Evolutionary conservation across 2,329 filamentous ascomycete genomes (phyloP), one percentile per base, ranked within the genome.

Genomic region (Trichoderma guizhouense): DNA sequence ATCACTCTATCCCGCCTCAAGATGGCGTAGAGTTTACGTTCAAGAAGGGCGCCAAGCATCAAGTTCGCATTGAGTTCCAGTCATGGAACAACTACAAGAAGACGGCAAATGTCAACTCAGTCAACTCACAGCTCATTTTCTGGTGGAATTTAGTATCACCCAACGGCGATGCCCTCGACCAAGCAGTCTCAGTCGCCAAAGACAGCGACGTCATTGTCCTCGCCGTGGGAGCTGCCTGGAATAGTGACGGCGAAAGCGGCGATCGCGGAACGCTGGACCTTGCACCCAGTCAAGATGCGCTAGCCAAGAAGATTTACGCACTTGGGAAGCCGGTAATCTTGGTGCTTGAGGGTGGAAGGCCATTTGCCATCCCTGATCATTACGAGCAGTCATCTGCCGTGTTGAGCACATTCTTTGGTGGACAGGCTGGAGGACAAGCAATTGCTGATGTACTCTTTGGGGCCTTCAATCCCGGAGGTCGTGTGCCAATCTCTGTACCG

Each of bases 51-150:
- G 60, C 71, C 3, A 69, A 47, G 7, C 34, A 72, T 12, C 47
- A 64, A 12, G 43, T 72, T 3, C 66, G 66, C 3, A 72, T 72
- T 9, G 71, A 72, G 28, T 70, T 72, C 8, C 71, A 72, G 26
- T 53, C 71, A 2, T 70, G 66, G 71, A 72, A 72, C 34, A 70
- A 72, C 26, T 64, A 47, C 26, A 72, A 72, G 30, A 72, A 72
- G 51, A 60, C 71, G 3, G 71, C 71, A 36, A 72, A 72, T 21
- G 53, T 72, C 66, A 72, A 72, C n/a, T 72, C 71, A 1, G 66
- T 72, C 26, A 72, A 72, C 34, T 72, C 71, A 4, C 71, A 72
- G 28, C 65, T 72, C n/a, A 32, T 72, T 7, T 53, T 72, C n/a
- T 72, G 71, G 71, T 72, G 71, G 71, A 72, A 72, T 5, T 51